Evolutionary conservation across 768 basidiomycete genomes (phyloP), one percentile per base, ranked within the genome.

Genomic region (Tulasnella sp.): DNA sequence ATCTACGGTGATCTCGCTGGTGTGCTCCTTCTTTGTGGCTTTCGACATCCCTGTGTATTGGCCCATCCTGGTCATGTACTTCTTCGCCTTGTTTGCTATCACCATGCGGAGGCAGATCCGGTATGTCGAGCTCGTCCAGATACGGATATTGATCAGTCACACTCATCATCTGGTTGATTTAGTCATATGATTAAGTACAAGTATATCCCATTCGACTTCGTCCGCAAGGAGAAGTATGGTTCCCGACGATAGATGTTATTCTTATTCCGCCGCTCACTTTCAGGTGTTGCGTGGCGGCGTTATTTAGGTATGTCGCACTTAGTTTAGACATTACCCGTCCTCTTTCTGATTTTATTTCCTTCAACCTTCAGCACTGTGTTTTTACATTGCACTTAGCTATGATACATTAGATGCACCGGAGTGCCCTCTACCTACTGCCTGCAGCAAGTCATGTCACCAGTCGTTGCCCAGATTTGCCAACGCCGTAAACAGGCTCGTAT

Each of bases 111-210:
- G 96, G 82, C 96, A 98, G 87, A 96, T 98, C 83, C 95, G 96
- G 96, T 97, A 85, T 84, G 96, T 90, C 3, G 75, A 42, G 22
- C 31, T 54, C 9, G 37, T 12, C 5, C 28, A 5, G 64, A 69
- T 20, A 44, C 0, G n/a, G 4, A 12, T 48, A 7, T 24, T 37
- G 54, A 46, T 54, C n/a, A 50, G 16, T 46, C n/a, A 20, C 31
- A 28, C 44, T 75, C 34, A 48, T 6, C 28, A 72, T 69, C 60
- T 31, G 37, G 42, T 22, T 31, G n/a, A 28, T 41, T 54, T 84
- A 97, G 96, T 84, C 97, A 99, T 86, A 99, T 99, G 97, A 93
- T 98, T 88, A 98, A 98, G 86, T 99, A 98, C 89, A 96, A 96
- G 86, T 98, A 96, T 87, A 89, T 97, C 81, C 96, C 97, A 34